Percentiles rank a stretch among this genome's conserved stretches.
phyloP scores from a whole-genome alignment of 2,329 filamentous ascomycete genomes.

The Colletotrichum limetticola region DNA sequence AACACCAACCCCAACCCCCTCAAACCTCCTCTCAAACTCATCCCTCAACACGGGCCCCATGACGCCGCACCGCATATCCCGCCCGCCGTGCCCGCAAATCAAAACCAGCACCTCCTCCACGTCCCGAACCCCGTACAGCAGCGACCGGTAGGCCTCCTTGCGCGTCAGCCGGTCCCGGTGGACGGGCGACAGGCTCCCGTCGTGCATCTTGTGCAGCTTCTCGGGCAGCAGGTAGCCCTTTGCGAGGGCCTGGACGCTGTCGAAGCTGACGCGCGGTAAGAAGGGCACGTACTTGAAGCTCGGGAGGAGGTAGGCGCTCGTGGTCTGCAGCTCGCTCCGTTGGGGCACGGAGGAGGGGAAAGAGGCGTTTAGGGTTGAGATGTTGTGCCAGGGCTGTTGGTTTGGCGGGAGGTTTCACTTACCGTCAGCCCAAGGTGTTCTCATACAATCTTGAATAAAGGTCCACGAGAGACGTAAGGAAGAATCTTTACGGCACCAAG shows the following conservation, averaged over 20 bases:
- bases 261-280: constrained; percentile 71
- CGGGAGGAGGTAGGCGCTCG: constrained; percentile 82
- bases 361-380: constrained; percentile 81
- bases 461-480: too few relatives aligned
- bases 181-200: constrained; percentile 63
- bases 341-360: constrained; percentile 68
- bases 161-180: constrained; percentile 63
- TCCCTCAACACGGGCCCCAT: constrained; percentile 77
- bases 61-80: constrained; percentile 85
- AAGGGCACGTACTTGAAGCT: constrained; percentile 83
- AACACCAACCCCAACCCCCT: constrained; percentile 59
- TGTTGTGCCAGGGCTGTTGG: constrained; percentile 81
- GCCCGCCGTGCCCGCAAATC: constrained; percentile 86
- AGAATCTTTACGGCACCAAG: too few relatives aligned
- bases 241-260: constrained; percentile 66
- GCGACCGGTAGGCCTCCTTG: constrained; percentile 62
- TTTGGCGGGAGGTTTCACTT: constrained; percentile 37
- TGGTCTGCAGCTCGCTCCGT: constrained; percentile 58
- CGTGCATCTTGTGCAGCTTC: constrained; percentile 70
- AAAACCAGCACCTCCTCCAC: constrained; percentile 79
- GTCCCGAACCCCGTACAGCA: constrained; percentile 67
- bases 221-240: constrained; percentile 74
- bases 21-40: constrained; percentile 75
- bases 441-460: background rate
- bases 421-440: constrained; percentile 43